Percentiles rank a stretch among this genome's conserved stretches.
Evolutionary conservation across 202 grass and related monocot species (phyloP).

Genomic region (Dendrocalamus latiflorus): DNA sequence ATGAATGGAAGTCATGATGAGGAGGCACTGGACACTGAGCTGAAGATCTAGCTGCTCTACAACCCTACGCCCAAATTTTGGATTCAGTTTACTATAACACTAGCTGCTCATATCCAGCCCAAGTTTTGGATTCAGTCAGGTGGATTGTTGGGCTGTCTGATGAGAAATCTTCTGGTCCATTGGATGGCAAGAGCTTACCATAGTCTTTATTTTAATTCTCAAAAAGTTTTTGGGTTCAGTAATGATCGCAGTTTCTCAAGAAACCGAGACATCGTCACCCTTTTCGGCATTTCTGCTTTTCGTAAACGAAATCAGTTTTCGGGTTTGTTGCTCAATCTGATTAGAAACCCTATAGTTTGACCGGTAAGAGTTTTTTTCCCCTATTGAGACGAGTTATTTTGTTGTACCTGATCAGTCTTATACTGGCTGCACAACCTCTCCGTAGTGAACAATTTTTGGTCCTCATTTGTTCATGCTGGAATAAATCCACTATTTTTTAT

Average conservation of each 20-base stretch:
- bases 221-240: not conserved
- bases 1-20: not conserved
- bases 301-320: not conserved
- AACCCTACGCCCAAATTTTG: not conserved
- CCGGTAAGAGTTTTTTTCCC: not conserved
- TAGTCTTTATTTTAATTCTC: not conserved
- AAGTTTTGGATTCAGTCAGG: not conserved
- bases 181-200: not conserved
- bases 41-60: constrained; percentile 22
- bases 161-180: not conserved
- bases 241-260: not conserved
- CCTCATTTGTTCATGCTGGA: not conserved
- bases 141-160: not conserved
- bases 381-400: not conserved
- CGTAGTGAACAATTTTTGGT: not conserved
- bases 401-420: not conserved
- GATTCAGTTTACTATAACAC: not conserved
- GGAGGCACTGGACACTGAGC: constrained; percentile 12
- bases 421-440: not conserved
- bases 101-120: not conserved
- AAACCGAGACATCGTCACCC: not conserved
- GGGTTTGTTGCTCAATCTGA: not conserved
- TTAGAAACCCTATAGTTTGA: not conserved
- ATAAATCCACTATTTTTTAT: not conserved
- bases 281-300: not conserved